phyloP scores from a whole-genome alignment of 352 stramenopile genomes.

The Elongisporangium senticosum region DNA sequence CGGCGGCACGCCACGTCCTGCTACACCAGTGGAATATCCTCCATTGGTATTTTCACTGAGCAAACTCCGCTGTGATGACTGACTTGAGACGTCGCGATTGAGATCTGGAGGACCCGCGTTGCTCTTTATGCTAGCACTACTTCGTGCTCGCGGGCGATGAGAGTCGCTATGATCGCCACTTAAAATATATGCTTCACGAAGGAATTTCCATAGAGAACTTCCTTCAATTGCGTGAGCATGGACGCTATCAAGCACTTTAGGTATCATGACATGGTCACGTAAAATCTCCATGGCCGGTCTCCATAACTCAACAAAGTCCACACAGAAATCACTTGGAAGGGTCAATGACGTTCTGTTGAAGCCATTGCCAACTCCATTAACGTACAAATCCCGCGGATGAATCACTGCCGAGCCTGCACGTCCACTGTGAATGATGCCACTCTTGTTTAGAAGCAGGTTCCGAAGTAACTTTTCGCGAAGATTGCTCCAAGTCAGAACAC shows the following conservation, averaged over 20 bases:
- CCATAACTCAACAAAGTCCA: conserved; percentile 60
- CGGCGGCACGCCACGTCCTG: neutral
- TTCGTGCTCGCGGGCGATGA: conserved; percentile 18
- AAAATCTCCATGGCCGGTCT: conserved; percentile 37
- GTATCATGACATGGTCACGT: conserved; percentile 33
- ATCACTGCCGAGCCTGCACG: conserved; percentile 45
- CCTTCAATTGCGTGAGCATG: conserved; percentile 40
- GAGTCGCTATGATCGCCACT: conserved; percentile 9
- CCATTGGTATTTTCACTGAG: conserved; percentile 7
- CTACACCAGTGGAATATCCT: neutral
- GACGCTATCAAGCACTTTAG: conserved; percentile 35
- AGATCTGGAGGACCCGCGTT: conserved; percentile 34
- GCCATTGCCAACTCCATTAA: conserved; percentile 22
- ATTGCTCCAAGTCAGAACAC: conserved; percentile 66
- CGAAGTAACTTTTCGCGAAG: conserved; percentile 61
- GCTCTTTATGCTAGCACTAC: conserved; percentile 27
- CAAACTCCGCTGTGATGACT: conserved; percentile 39
- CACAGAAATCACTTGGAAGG: conserved; percentile 43
- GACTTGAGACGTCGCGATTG: conserved; percentile 36
- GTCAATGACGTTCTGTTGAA: conserved; percentile 21
- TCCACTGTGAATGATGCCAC: conserved; percentile 36
- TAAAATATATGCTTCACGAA: conserved; percentile 48
- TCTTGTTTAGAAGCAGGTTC: conserved; percentile 55
- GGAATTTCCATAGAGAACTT: conserved; percentile 41
- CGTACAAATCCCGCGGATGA: conserved; percentile 51